Percentiles rank a stretch among this genome's conserved stretches.
These are phyloP conservation scores for Quercus robur DNA, from an alignment of 306 rosid species.

Conservation along the genomic window DNA sequence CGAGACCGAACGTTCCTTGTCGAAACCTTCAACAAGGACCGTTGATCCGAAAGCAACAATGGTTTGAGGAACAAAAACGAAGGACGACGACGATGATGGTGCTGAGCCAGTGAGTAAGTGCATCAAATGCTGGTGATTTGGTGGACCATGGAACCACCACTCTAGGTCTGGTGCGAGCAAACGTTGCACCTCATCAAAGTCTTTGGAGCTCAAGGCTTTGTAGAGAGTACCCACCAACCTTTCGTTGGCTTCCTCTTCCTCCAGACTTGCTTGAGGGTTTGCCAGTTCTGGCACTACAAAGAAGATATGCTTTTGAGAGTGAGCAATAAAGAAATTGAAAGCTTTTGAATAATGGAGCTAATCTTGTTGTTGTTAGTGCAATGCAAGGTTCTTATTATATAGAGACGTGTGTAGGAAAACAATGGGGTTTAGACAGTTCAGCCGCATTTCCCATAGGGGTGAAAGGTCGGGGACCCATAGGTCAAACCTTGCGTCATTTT, in stretches of 20 bases:
- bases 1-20: slow-evolving; percentile 35
- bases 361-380: neutral
- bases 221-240: slow-evolving; percentile 41
- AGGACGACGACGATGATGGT: slow-evolving; percentile 12
- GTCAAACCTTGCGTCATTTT: neutral
- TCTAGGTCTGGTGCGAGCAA: slow-evolving; percentile 58
- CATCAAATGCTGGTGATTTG: slow-evolving; percentile 57
- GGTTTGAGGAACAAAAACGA: slow-evolving; percentile 40
- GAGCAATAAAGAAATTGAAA: neutral
- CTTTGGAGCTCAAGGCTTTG: slow-evolving; percentile 46
- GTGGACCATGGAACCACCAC: slow-evolving; percentile 94
- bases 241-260: slow-evolving; percentile 27
- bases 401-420: neutral
- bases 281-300: slow-evolving; percentile 23
- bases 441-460: neutral
- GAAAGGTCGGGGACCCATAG: neutral
- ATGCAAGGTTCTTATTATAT: neutral
- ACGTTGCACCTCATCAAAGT: slow-evolving; percentile 31
- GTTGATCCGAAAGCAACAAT: slow-evolving; percentile 51
- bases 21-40: slow-evolving; percentile 65
- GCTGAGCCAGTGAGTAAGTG: slow-evolving; percentile 49
- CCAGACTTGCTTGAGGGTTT: slow-evolving; percentile 27
- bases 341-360: neutral
- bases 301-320: neutral
- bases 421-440: neutral